Evolutionary conservation across 371 early-diverging fungal genomes (phyloP).

Genomic region (Batrachochytrium dendrobatidis): DNA sequence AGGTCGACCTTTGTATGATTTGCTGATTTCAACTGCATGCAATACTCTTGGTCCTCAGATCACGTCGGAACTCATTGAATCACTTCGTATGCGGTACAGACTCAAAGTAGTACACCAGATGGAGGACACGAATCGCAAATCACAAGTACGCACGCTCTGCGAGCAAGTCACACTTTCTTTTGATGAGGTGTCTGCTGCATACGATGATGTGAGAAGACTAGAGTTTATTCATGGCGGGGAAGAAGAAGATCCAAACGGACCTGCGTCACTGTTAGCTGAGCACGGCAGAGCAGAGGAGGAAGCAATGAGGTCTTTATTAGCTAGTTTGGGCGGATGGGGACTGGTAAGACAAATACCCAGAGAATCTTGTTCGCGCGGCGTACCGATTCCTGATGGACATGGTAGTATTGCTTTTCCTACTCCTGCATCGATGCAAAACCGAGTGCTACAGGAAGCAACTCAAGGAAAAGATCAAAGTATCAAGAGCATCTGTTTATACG

Average conservation of each 20-base stretch:
- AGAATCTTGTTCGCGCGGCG: neutral
- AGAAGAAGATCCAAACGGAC: slow-evolving; percentile 23
- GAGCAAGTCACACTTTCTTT: slow-evolving; percentile 40
- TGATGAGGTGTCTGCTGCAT: slow-evolving; percentile 40
- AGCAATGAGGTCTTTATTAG: slow-evolving; percentile 19
- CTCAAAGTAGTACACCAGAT: slow-evolving; percentile 42
- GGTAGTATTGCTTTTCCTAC: too few species aligned
- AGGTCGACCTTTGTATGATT: slow-evolving; percentile 24
- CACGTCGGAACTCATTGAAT: slow-evolving; percentile 33
- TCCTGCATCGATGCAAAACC: neutral
- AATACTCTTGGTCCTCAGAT: slow-evolving; percentile 21
- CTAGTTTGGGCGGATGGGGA: slow-evolving; percentile 40
- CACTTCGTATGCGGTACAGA: slow-evolving; percentile 33
- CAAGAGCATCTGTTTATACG: slow-evolving; percentile 19
- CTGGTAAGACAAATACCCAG: slow-evolving; percentile 16
- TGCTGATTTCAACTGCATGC: slow-evolving; percentile 30
- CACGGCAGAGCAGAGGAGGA: slow-evolving; percentile 30
- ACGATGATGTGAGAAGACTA: slow-evolving; percentile 31
- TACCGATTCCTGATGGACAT: too few species aligned
- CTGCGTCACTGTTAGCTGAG: slow-evolving; percentile 9
- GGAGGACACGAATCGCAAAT: slow-evolving; percentile 41
- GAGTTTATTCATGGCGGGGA: slow-evolving; percentile 41
- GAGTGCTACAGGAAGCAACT: neutral
- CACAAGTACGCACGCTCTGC: slow-evolving; percentile 39
- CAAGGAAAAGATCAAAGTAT: neutral